Base-by-base conservation (phyloP, 495 filamentous ascomycete species). In the Xylaria sp. region DNA sequence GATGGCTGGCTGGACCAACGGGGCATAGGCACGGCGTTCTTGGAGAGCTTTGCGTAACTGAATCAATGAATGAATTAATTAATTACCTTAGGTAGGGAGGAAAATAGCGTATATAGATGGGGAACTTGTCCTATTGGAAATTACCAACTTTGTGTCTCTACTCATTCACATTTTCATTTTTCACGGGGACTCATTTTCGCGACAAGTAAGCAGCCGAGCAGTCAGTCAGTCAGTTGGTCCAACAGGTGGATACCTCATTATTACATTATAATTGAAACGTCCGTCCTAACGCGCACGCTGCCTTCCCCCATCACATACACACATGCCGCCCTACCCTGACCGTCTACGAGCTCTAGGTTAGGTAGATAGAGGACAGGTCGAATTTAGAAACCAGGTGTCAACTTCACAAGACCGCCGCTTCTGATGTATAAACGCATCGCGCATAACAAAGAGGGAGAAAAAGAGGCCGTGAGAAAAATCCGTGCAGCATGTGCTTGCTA, bases 11-110 rank as follows among this genome's bases (percentile, higher is more conserved):
- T n/a, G n/a, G n/a, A n/a, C n/a, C n/a, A n/a, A n/a, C n/a, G n/a
- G 35, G 35, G 52, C 57, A 33, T 35, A 26, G 59, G 59, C 59
- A 43, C 21, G 59, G 59, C 59, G 59, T 61, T 61, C 37, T 55
- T 55, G 1, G 24, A 55, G 52, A 55, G 52, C 52, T 55, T 55
- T 55, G 52, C 26, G 52, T 55, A 29, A 55, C 12, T 31, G 9
- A 33, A n/a, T 37, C n/a, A n/a, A n/a, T n/a, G n/a, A n/a, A n/a
- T n/a, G n/a, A n/a, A n/a, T n/a, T n/a, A n/a, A n/a, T n/a, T n/a
- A n/a, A n/a, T n/a, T n/a, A 59, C 2, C 6, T 35, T 59, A 37
- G 17, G 33, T 59, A 59, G 17, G 19, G 37, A 19, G 31, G 9
- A 33, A 59, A 59, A 37, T 59, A 59, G 37, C 37, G 37, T 62